Base-by-base conservation (phyloP, 2,329 filamentous ascomycete genomes). In the Stagonosporopsis tanaceti region DNA sequence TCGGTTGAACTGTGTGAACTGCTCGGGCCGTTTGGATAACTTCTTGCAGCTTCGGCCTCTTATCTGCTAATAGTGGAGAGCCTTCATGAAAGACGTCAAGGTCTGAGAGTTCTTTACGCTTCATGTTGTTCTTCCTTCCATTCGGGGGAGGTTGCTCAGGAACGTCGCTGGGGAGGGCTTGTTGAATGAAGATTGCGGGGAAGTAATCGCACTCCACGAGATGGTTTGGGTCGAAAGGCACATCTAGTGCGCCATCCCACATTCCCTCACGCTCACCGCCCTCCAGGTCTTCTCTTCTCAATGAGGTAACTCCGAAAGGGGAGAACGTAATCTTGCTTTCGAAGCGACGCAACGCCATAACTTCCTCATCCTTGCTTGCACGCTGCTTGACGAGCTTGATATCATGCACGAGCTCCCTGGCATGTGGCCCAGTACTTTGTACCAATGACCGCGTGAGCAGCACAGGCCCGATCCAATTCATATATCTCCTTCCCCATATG, bases 381-480 rank as follows among this genome's bases (percentile, higher is more conserved):
- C 64, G 59, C 25, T 62, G 70, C 4, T 71, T 74, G 12, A 66
- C 68, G 4, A 78, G 28, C 34, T 66, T 61, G 32, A 80, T 71
- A 0, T 61, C 57, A 44, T 72, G 75, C 0, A 65, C 32, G 6
- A 71, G 44, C 32, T 63, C 61, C 4, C 62, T 62, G 1, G 64
- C 52, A 1, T 54, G 50, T 1, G 60, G 51, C 6, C 38, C 3
- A 20, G 63, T 44, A 38, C 45, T 61, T 3, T 50, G 53, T 1
- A 57, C 42, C 2, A 74, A 55, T 6, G 67, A 59, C 17, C 65
- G 65, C 2, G 68, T 67, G 14, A 80, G 67, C 4, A 80, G 66
- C 0, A 79, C 58, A 1, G 77, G 75, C 0, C 64, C 70, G 14
- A 81, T 59, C 59, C 77, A 74, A 25, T 76, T 75, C 60, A 79